These are phyloP conservation scores for Plasmodium adleri DNA, from an alignment of 169 alveolate genomes.

Conservation along the genomic window DNA sequence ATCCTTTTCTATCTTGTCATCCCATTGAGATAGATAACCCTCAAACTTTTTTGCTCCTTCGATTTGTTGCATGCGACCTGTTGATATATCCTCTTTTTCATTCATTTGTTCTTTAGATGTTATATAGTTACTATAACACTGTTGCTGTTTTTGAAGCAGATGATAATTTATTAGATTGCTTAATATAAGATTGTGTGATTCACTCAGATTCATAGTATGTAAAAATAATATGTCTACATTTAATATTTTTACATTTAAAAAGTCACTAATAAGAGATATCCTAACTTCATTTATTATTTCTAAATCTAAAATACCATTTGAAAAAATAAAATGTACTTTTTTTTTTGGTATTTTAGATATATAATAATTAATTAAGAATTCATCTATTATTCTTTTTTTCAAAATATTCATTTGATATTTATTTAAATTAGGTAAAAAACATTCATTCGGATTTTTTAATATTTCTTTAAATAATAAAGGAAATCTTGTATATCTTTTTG, in stretches of 20 bases:
- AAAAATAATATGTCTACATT: slow-evolving; percentile 30
- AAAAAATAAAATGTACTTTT: slow-evolving; percentile 44
- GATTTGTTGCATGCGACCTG: neutral
- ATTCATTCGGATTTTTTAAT: slow-evolving; percentile 20
- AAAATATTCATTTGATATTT: slow-evolving; percentile 20
- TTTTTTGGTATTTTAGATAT: slow-evolving; percentile 56
- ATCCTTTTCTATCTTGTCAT: too few relatives aligned
- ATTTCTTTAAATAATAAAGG: slow-evolving; percentile 33
- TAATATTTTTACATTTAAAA: slow-evolving; percentile 35
- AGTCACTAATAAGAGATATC: slow-evolving; percentile 39
- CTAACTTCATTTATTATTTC: slow-evolving; percentile 46
- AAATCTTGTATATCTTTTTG: slow-evolving; percentile 53
- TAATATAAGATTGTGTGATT: slow-evolving; percentile 27
- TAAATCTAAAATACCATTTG: slow-evolving; percentile 40
- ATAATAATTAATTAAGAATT: slow-evolving; percentile 49
- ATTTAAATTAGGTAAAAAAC: slow-evolving; percentile 11
- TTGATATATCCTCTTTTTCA: neutral
- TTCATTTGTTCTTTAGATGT: neutral
- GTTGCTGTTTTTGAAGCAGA: slow-evolving; percentile 14
- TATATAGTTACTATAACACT: neutral
- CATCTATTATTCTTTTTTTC: slow-evolving; percentile 53
- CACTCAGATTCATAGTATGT: slow-evolving; percentile 15
- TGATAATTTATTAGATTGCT: slow-evolving; percentile 15
- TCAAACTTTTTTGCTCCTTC: too few relatives aligned
- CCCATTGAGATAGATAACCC: too few relatives aligned